Percentiles rank a stretch among this genome's conserved stretches.
These are phyloP conservation scores for Apiospora saccharicola DNA, from an alignment of 2,329 filamentous ascomycete species.

Conservation along the genomic window DNA sequence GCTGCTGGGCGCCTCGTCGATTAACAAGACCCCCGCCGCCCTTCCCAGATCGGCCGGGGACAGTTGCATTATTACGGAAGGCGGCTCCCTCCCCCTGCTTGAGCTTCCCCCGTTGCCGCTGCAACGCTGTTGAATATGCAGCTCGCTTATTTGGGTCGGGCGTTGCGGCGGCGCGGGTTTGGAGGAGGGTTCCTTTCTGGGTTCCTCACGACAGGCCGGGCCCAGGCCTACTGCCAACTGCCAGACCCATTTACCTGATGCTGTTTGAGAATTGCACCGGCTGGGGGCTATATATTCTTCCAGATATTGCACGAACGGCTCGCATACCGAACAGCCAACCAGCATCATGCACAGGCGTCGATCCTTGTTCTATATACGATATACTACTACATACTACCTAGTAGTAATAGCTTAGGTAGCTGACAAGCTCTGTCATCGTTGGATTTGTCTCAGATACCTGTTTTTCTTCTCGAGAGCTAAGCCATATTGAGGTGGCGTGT, in stretches of 20 bases:
- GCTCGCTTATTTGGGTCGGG: neutral
- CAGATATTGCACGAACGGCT: conserved; percentile 11
- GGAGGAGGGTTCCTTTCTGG: too few species aligned
- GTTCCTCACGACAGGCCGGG: neutral
- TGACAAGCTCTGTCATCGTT: conserved; percentile 15
- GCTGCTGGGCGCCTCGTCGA: conserved; percentile 3
- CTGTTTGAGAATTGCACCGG: neutral
- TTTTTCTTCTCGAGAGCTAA: conserved; percentile 1
- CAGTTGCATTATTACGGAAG: conserved; percentile 9
- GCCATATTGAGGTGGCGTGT: neutral
- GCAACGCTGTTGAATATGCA: neutral
- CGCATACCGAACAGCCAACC: neutral
- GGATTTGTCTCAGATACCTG: conserved; percentile 11
- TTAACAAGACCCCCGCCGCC: neutral
- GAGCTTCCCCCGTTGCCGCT: too few species aligned
- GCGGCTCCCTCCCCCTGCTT: neutral
- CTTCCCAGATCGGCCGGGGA: conserved; percentile 2
- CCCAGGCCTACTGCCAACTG: too few species aligned
- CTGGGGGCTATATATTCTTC: neutral
- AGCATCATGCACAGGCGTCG: neutral
- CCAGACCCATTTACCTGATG: neutral
- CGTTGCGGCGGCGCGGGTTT: neutral
- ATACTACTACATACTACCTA: too few species aligned
- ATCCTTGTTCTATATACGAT: neutral
- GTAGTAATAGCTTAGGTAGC: neutral